A percentile compares a stretch with the other conserved stretches of the same genome.
Evolutionary conservation across 2,329 filamentous ascomycete species (phyloP).

Genomic region (Tolypocladium ovalisporum): DNA sequence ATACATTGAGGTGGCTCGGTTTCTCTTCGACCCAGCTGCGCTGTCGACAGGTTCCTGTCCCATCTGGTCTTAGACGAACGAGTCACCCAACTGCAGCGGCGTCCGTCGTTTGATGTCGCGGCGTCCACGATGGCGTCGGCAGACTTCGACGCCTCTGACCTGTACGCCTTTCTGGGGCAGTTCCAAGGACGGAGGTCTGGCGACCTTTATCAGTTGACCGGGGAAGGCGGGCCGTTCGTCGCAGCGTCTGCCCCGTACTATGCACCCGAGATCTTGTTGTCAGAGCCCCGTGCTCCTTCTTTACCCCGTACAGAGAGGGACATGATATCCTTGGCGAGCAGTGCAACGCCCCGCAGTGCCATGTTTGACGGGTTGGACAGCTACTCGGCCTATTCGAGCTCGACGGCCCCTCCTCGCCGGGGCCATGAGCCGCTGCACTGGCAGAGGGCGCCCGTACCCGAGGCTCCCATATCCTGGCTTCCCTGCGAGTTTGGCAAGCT

Average conservation of each 20-base stretch:
- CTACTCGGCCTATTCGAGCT: conserved; percentile 9
- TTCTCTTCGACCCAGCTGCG: neutral
- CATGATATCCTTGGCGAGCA: conserved; percentile 1
- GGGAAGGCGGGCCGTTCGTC: neutral
- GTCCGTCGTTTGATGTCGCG: neutral
- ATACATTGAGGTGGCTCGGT: neutral
- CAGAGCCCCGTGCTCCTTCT: neutral
- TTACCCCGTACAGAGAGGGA: neutral
- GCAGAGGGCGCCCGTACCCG: conserved; percentile 4
- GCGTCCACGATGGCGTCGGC: neutral
- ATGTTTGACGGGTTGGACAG: conserved; percentile 4
- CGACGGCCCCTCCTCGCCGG: conserved; percentile 12
- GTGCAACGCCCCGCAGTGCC: conserved; percentile 5
- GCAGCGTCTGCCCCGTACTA: neutral
- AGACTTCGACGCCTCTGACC: neutral
- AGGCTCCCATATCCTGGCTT: conserved; percentile 11
- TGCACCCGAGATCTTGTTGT: neutral
- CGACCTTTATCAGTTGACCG: neutral
- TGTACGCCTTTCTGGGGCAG: neutral
- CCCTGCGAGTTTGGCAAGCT: conserved; percentile 35
- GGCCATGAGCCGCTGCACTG: conserved; percentile 5
- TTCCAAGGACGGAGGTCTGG: neutral
- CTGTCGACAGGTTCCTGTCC: neutral
- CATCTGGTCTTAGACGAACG: too few relatives aligned
- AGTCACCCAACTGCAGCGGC: neutral